Conservation (phyloP, 257 asterid species). For the Nemophila menziesii region DNA sequence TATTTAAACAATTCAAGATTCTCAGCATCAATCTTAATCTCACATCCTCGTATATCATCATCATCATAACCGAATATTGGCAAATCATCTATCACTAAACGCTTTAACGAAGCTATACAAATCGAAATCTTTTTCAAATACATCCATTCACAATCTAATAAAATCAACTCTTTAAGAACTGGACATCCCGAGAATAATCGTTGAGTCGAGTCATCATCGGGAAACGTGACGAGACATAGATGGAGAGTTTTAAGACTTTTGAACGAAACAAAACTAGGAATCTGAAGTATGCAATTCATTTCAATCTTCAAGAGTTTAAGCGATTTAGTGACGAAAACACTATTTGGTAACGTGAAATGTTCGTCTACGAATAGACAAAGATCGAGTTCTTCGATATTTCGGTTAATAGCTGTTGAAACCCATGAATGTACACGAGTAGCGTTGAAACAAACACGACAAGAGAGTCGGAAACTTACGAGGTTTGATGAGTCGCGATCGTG, state of each 20-base stretch:
- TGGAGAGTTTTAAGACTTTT: slow-evolving; percentile 32
- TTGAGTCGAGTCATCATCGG: slow-evolving; percentile 31
- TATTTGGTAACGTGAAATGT: slow-evolving; percentile 27
- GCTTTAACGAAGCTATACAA: slow-evolving; percentile 34
- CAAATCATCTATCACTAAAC: slow-evolving; percentile 35
- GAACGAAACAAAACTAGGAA: slow-evolving; percentile 31
- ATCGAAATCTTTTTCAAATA: slow-evolving; percentile 23
- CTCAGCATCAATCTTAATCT: slow-evolving; percentile 32
- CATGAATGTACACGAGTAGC: slow-evolving; percentile 34
- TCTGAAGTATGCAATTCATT: slow-evolving; percentile 36
- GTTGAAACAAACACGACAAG: slow-evolving; percentile 45
- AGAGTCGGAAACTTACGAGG: slow-evolving; percentile 35
- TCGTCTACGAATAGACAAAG: slow-evolving; percentile 46
- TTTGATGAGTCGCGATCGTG: slow-evolving; percentile 29
- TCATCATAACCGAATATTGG: slow-evolving; percentile 26
- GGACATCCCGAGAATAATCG: slow-evolving; percentile 37
- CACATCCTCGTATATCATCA: slow-evolving; percentile 31
- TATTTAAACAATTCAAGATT: slow-evolving; percentile 26
- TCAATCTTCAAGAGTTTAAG: slow-evolving; percentile 27
- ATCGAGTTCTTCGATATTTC: slow-evolving; percentile 38
- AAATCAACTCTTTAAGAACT: slow-evolving; percentile 32
- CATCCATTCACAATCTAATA: slow-evolving; percentile 46
- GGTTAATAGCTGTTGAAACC: slow-evolving; percentile 33
- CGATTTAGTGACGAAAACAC: slow-evolving; percentile 28
- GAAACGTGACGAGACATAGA: slow-evolving; percentile 38